Evolutionary conservation across 768 basidiomycete genomes (phyloP).

Genomic region (Tremella fuciformis): DNA sequence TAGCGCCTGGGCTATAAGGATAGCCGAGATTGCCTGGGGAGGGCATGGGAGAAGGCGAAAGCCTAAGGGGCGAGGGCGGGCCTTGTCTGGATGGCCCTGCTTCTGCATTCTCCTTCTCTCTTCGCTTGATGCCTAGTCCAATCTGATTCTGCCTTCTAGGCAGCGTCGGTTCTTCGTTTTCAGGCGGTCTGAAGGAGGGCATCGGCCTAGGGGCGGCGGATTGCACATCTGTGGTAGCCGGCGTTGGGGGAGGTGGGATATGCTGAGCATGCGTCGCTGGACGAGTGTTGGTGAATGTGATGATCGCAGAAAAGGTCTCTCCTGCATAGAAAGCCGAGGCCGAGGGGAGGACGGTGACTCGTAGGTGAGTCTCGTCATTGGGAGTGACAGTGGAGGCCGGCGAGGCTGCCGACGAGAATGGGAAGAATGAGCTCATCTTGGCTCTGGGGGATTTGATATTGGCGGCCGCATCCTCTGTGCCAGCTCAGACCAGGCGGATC

Average conservation of each 20-base stretch:
- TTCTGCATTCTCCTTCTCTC: slow-evolving; percentile 25
- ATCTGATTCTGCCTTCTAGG: slow-evolving; percentile 28
- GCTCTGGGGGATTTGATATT: background rate
- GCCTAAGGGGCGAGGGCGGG: slow-evolving; percentile 8
- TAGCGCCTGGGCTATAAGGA: slow-evolving; percentile 35
- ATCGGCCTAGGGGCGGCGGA: background rate
- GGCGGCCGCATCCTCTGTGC: background rate
- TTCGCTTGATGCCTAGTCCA: slow-evolving; percentile 17
- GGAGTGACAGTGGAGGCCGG: slow-evolving; percentile 5
- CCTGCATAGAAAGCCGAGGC: slow-evolving; percentile 92
- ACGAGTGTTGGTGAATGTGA: slow-evolving; percentile 81
- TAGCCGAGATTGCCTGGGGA: slow-evolving; percentile 8
- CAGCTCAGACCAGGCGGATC: too few relatives aligned
- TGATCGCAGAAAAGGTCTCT: slow-evolving; percentile 76
- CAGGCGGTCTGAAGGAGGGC: slow-evolving; percentile 9
- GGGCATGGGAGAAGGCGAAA: slow-evolving; percentile 6
- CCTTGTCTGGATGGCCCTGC: slow-evolving; percentile 29
- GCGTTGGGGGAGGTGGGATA: background rate
- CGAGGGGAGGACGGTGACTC: slow-evolving; percentile 59
- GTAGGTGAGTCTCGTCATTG: slow-evolving; percentile 42
- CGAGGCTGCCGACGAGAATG: slow-evolving; percentile 9
- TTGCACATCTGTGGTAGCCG: background rate
- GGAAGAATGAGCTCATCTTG: slow-evolving; percentile 39
- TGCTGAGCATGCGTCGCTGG: background rate
- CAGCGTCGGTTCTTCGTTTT: background rate